Base-by-base conservation (phyloP, 352 stramenopile genomes). In the Phytophthora foliorum region DNA sequence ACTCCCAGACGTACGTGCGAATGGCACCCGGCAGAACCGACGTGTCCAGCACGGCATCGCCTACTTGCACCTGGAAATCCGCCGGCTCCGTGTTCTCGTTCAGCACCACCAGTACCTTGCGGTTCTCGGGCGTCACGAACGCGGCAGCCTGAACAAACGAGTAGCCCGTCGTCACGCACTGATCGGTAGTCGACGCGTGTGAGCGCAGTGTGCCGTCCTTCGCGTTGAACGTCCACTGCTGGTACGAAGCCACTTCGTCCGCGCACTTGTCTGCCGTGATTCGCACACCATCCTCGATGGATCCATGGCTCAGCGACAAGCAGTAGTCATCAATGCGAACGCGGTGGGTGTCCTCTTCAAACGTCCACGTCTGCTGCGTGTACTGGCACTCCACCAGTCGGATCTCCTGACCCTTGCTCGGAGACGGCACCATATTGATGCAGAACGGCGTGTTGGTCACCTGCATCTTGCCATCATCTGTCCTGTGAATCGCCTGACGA, bases 71-170 rank as follows among this genome's bases (percentile, higher is more conserved):
- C 53, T 87, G 72, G 51, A 95, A 92, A 17, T 76, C 57, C 0
- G 81, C 86, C 17, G 83, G 64, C 51, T 92, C 85, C 36, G 85
- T 88, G 69, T 95, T 93, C 57, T 93, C 85, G 55, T 95, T 95
- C 57, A 95, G 41, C 45, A 93, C 83, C 9, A 95, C 86, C 31
- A 90, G 63, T 45, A 95, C 86, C 46, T 83, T 92, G 44, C 85
- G 82, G 63, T 91, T 75, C 31, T 82, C 63, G 1, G 88, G 88
- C 11, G 85, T 95, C 53, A 89, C 74, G 57, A 95, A 95, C 6
- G 83, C 75, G 22, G 75, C 64, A 1, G 84, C 72, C 62, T 93
- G 87, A 11, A 89, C 66, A 54, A 94, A 93, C 21, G 83, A 74
- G 59, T 93, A 94, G 7, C 87, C 87, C 0, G 76, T 81, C 9